Percentiles rank a stretch among this genome's conserved stretches.
Evolutionary conservation across 2,329 filamentous ascomycete species (phyloP).

Genomic region (Aspergillus niger): DNA sequence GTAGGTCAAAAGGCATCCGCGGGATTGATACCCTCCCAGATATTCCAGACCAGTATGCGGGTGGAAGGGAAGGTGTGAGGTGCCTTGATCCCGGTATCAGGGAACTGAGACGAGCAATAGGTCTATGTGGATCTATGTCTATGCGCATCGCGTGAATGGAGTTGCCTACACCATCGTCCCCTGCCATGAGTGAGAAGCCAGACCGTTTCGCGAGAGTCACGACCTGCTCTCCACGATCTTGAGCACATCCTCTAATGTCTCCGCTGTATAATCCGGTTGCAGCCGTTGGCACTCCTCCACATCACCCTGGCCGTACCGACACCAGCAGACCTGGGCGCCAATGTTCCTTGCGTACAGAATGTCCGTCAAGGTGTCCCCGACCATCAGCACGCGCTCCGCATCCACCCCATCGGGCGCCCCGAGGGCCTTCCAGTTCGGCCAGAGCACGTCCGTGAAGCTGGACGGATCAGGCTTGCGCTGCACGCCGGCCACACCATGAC

Average conservation of each 20-base stretch:
- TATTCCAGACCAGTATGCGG: no score
- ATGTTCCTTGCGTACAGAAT: conserved; percentile 19
- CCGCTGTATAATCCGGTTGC: conserved; percentile 15
- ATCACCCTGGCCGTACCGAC: conserved; percentile 21
- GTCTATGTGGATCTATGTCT: no score
- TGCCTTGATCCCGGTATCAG: no score
- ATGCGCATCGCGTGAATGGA: not conserved
- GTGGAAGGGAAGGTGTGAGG: no score
- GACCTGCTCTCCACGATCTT: not conserved
- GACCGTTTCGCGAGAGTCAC: not conserved
- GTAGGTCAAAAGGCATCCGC: no score
- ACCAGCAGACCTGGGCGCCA: conserved; percentile 16
- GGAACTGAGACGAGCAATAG: no score
- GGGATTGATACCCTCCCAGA: no score
- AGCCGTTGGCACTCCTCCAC: conserved; percentile 12
- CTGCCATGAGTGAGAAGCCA: not conserved
- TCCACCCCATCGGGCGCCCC: conserved; percentile 3
- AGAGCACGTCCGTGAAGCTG: conserved; percentile 17
- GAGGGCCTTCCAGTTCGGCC: conserved; percentile 14
- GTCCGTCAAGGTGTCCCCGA: conserved; percentile 21
- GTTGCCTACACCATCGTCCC: not conserved
- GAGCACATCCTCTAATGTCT: conserved; percentile 7
- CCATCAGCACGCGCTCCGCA: conserved; percentile 11
- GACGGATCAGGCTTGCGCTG: conserved; percentile 17
- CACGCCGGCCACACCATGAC: conserved; percentile 10